phyloP scores from a whole-genome alignment of 1,139 yeast genomes.

The Saccharomyces hybrid region DNA sequence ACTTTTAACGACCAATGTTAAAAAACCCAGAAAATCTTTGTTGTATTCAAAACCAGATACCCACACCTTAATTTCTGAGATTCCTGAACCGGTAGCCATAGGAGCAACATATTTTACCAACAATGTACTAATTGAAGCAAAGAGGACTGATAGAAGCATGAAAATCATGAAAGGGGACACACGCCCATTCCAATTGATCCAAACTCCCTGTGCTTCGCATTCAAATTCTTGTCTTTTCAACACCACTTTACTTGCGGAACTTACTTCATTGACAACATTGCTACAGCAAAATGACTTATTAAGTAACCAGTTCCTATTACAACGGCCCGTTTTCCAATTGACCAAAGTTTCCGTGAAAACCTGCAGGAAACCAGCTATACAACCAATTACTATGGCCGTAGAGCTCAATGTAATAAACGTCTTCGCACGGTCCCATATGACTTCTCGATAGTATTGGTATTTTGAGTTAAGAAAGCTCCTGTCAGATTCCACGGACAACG shows the following conservation, averaged over 20 bases:
- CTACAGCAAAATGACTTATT: conserved; percentile 78
- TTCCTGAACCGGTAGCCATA: conserved; percentile 94
- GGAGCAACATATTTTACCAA: conserved; percentile 73
- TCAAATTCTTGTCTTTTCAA: conserved; percentile 30
- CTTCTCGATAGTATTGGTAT: conserved; percentile 20
- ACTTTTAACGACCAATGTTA: conserved; percentile 68
- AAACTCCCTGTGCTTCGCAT: conserved; percentile 40
- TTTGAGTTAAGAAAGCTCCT: conserved; percentile 8
- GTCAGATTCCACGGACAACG: conserved; percentile 6
- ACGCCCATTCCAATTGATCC: conserved; percentile 50
- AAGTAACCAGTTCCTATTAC: conserved; percentile 60
- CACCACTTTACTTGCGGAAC: conserved; percentile 3
- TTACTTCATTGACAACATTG: conserved; percentile 14
- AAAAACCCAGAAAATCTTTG: conserved; percentile 67
- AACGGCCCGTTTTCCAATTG: conserved; percentile 70
- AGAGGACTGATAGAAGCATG: conserved; percentile 49
- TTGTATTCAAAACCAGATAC: conserved; percentile 78
- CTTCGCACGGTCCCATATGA: conserved; percentile 48
- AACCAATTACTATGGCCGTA: conserved; percentile 72
- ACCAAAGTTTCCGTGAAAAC: conserved; percentile 84
- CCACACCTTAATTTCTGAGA: conserved; percentile 91
- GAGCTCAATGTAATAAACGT: conserved; percentile 65
- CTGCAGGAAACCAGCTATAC: conserved; percentile 74
- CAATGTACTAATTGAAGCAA: conserved; percentile 59
- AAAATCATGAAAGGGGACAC: conserved; percentile 52